Evolutionary conservation across 495 filamentous ascomycete species (phyloP), one percentile per base, ranked within the genome.

Genomic region (Penicillium robsamsonii): DNA sequence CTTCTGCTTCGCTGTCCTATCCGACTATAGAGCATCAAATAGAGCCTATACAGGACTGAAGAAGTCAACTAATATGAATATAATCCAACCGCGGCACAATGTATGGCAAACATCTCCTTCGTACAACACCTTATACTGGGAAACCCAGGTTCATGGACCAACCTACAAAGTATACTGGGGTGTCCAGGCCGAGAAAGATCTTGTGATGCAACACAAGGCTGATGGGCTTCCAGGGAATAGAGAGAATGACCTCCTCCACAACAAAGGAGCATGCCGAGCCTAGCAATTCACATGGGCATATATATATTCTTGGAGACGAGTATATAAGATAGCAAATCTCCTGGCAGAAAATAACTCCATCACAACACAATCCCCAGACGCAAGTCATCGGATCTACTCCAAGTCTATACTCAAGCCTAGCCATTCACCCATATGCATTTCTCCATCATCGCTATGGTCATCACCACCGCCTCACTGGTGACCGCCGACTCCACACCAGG

Each of bases 391-490:
- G 37, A 33, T 48, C 33, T 48, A 52, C 12, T 29, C 53, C 38
- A 57, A 53, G 22, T 46, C 40, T 31, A 47, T 44, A 61, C 38
- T 42, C 53, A 66, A 35, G 31, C 38, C 50, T 43, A 52, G 57
- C 25, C 20, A 22, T 37, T 29, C 8, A 58, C 33, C 58, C 65
- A 45, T 15, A 73, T 76, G 71, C 63, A 68, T 15, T 46, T 64
- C 57, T 38, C 63, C 31, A 33, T 67, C 54, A 40, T 69, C 37
- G 54, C 63, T 27, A 40, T 64, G 57, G 13, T 71, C 55, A 43
- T 71, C 18, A 46, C 62, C 17, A 50, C 64, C 20, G 49, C 66
- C 40, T 53, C 66, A 43, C 54, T 71, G 30, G 59, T 62, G 18
- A 45, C 61, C 24, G 65, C 72, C 44, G 60, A 56, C 17, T 58